Percentiles rank a stretch among this genome's conserved stretches.
Conservation (phyloP, 2,329 filamentous ascomycete genomes). For the Alternaria triticimaculans region DNA sequence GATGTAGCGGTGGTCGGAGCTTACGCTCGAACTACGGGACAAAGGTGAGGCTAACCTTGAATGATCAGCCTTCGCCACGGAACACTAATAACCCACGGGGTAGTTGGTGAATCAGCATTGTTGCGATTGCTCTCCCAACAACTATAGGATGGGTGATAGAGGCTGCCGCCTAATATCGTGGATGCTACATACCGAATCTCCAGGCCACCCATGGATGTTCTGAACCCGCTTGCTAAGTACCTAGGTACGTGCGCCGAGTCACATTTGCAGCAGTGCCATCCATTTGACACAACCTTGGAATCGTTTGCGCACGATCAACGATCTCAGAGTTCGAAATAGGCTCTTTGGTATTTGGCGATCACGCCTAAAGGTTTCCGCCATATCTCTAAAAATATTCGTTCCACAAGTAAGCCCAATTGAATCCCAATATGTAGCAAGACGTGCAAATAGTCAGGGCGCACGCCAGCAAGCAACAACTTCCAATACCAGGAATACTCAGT, state of each 20-base stretch:
- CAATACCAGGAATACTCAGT: not conserved
- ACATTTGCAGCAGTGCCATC: not conserved
- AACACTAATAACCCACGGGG: conserved; percentile 2
- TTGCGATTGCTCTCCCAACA: not conserved
- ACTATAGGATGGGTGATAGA: too few species aligned
- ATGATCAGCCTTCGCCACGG: conserved; percentile 16
- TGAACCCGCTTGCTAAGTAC: not conserved
- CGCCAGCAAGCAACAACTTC: too few species aligned
- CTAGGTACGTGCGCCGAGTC: not conserved
- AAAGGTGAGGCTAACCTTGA: conserved; percentile 20
- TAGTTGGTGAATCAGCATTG: not conserved
- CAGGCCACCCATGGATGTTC: not conserved
- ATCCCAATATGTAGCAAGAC: too few species aligned
- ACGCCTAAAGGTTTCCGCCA: not conserved
- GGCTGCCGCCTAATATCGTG: not conserved
- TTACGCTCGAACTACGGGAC: conserved; percentile 9
- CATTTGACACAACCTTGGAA: not conserved
- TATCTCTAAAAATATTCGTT: not conserved
- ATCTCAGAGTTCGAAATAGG: not conserved
- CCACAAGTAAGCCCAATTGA: not conserved
- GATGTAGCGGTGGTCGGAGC: conserved; percentile 24
- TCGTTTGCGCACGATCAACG: not conserved
- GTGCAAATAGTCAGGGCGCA: too few species aligned
- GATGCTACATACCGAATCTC: not conserved
- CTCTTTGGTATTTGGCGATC: not conserved